phyloP scores from a whole-genome alignment of 1,139 yeast genomes.

The Candida sp. region DNA sequence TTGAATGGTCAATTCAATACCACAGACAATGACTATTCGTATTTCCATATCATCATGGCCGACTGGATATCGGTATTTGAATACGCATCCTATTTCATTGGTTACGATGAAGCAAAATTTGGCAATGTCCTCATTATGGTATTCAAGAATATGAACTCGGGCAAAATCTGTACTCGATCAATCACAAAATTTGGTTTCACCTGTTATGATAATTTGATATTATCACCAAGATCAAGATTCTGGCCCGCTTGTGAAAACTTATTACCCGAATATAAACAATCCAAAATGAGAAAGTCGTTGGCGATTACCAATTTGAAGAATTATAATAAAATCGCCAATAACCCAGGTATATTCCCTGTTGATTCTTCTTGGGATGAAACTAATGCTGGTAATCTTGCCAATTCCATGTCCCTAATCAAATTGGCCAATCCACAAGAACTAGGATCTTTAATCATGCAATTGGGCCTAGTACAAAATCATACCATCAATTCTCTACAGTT shows the following conservation, averaged over 20 bases:
- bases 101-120: conserved; percentile 48
- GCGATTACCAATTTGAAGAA: conserved; percentile 74
- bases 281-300: conserved; percentile 68
- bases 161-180: conserved; percentile 55
- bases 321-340: conserved; percentile 51
- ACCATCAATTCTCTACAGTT: conserved; percentile 52
- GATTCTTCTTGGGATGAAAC: conserved; percentile 63
- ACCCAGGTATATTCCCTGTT: conserved; percentile 19
- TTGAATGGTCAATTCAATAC: conserved; percentile 10
- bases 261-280: conserved; percentile 41
- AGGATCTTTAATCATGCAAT: conserved; percentile 45
- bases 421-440: conserved; percentile 51
- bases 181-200: conserved; percentile 71
- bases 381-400: conserved; percentile 72
- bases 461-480: conserved; percentile 64
- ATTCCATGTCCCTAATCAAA: conserved; percentile 50
- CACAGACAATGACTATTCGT: conserved; percentile 8
- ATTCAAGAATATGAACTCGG: conserved; percentile 43
- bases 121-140: conserved; percentile 54
- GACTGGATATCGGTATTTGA: conserved; percentile 45
- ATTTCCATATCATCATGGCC: conserved; percentile 5
- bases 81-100: conserved; percentile 53
- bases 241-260: conserved; percentile 80
- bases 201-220: conserved; percentile 56
- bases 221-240: conserved; percentile 62